Conservation (phyloP, 257 asterid genomes). For the Paraleonurus japonicus region DNA sequence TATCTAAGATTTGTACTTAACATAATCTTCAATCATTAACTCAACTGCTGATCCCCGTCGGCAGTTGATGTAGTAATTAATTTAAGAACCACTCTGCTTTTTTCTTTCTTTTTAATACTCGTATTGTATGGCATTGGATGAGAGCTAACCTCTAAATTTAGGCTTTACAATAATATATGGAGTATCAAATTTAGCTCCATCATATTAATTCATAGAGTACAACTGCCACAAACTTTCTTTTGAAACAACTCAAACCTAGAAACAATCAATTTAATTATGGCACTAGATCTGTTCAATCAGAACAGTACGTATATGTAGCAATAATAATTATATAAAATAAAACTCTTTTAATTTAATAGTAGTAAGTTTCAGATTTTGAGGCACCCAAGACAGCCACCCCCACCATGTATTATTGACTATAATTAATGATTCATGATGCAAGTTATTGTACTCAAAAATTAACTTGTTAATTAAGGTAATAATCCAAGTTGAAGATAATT, state of each 20-base stretch:
- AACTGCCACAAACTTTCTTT: neutral
- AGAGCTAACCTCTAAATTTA: too few species aligned
- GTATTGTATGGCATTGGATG: too few species aligned
- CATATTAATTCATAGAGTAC: neutral
- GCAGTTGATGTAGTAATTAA: too few species aligned
- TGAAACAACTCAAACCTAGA: slow-evolving; percentile 21
- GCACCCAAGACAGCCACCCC: slow-evolving; percentile 17
- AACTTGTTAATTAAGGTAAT: slow-evolving; percentile 9
- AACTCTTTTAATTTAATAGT: neutral
- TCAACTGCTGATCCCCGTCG: neutral
- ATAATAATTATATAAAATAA: neutral
- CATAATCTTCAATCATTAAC: slow-evolving; percentile 25
- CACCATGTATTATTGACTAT: slow-evolving; percentile 23
- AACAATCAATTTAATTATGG: neutral
- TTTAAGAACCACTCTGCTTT: too few species aligned
- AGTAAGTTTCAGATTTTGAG: slow-evolving; percentile 27
- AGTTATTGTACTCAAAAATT: slow-evolving; percentile 16
- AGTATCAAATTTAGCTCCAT: too few species aligned
- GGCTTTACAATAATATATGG: too few species aligned
- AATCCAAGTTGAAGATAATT: slow-evolving; percentile 21
- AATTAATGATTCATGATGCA: slow-evolving; percentile 14
- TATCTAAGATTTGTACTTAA: slow-evolving; percentile 12
- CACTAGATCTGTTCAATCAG: slow-evolving; percentile 22
- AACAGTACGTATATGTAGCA: neutral
- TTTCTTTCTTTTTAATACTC: too few species aligned